Evolutionary conservation across 2,329 filamentous ascomycete species (phyloP), one percentile per base, ranked within the genome.

Genomic region (Penicillium decumbens): DNA sequence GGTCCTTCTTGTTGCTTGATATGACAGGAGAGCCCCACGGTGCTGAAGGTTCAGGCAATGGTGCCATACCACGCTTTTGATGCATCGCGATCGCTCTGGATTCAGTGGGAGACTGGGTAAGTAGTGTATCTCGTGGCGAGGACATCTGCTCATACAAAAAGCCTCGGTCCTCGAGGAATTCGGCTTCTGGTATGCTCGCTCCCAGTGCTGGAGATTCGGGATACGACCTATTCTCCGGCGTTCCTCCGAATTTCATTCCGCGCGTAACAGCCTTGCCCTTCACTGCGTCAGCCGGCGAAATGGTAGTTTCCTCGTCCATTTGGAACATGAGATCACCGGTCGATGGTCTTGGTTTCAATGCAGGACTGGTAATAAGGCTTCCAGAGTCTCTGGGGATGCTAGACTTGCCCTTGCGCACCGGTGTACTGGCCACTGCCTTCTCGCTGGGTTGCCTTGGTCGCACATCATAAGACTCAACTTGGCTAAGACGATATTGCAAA

Each of bases 241-340:
- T 38, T 32, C 62, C 60, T 13, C 45, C 41, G 10, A 54, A 33
- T 41, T 48, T 60, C 15, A 45, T 8, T 4, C 57, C 58, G 32
- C 63, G 64, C 43, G 65, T 46, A 4, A 55, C 49, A 20, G 54
- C 27, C 49, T 69, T 70, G 3, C 67, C 67, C 58, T 69, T 70
- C 2, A 47, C 41, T 3, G 53, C 45, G 10, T 62, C 57, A 13
- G 45, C 50, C 2, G 66, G 56, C 1, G 65, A 63, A n/a, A 65
- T 41, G 5, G 55, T n/a, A 37, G 50, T 42, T 27, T 90, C 89
- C 32, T 95, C 90, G 50, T 95, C 92, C 90, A 96, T 96, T 57
- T 89, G 83, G 64, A 96, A 96, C 68, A 95, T 95, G 47, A 96
- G 77, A 59, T 96, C 91, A 32, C 78, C 78, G 1, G 79, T 75